These are phyloP conservation scores for Xylaria palmicola DNA, from an alignment of 495 filamentous ascomycete genomes.

Conservation along the genomic window DNA sequence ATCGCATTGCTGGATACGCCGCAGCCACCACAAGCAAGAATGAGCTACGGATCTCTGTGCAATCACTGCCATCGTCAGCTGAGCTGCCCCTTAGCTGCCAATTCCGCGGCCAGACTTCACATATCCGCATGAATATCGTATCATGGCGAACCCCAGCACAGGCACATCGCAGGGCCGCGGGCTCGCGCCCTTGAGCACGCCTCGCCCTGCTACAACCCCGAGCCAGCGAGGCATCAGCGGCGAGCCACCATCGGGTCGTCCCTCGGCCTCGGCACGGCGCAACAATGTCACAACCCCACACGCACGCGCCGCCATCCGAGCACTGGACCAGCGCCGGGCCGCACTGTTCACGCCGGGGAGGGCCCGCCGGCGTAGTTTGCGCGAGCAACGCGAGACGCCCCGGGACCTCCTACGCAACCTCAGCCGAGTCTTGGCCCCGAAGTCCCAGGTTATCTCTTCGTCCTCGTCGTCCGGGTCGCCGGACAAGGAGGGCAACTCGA, in stretches of 20 bases:
- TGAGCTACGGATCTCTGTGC: neutral
- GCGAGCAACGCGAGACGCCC: slow-evolving; percentile 70
- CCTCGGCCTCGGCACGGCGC: slow-evolving; percentile 40
- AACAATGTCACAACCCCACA: slow-evolving; percentile 59
- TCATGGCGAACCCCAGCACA: slow-evolving; percentile 24
- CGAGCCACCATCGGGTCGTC: slow-evolving; percentile 33
- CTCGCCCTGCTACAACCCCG: slow-evolving; percentile 30
- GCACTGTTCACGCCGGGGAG: slow-evolving; percentile 69
- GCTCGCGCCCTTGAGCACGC: slow-evolving; percentile 23
- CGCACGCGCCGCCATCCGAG: slow-evolving; percentile 61
- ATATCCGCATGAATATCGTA: neutral
- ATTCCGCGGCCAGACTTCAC: neutral
- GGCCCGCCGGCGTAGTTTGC: slow-evolving; percentile 63
- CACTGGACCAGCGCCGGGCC: slow-evolving; percentile 69
- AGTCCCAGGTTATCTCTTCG: slow-evolving; percentile 55
- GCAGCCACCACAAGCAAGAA: neutral
- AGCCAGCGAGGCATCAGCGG: slow-evolving; percentile 31
- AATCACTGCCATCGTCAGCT: neutral
- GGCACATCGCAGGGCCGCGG: neutral
- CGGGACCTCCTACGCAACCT: slow-evolving; percentile 68
- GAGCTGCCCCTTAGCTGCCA: neutral
- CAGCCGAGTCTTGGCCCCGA: slow-evolving; percentile 63
- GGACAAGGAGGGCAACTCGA: slow-evolving; percentile 32
- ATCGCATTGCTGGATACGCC: neutral
- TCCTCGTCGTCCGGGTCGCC: slow-evolving; percentile 49